phyloP scores from a whole-genome alignment of 345 rosid species.

The Combretum micranthum region DNA sequence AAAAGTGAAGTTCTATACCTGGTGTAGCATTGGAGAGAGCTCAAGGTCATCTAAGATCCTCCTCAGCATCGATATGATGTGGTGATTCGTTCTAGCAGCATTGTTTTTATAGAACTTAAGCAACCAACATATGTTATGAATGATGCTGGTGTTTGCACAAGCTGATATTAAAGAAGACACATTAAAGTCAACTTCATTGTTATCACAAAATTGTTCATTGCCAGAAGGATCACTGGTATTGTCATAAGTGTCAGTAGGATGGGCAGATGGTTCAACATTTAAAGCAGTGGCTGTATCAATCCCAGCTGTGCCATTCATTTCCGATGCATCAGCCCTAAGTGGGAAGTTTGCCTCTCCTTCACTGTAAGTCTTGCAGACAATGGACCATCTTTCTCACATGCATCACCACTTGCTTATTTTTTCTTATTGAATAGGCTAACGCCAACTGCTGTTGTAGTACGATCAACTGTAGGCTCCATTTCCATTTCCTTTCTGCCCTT shows the following conservation, averaged over 20 bases:
- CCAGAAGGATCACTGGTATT: conserved; percentile 58
- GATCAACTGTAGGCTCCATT: conserved; percentile 29
- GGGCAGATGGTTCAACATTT: too few species aligned
- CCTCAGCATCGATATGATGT: conserved; percentile 53
- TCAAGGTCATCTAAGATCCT: conserved; percentile 76
- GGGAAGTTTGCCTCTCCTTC: conserved; percentile 13
- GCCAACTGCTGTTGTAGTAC: conserved; percentile 25
- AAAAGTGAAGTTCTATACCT: conserved; percentile 38
- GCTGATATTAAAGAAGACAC: conserved; percentile 69
- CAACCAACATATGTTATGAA: conserved; percentile 88
- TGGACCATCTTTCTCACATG: conserved; percentile 21
- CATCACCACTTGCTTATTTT: conserved; percentile 14
- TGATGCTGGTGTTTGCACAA: conserved; percentile 67
- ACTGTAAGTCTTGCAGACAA: conserved; percentile 17
- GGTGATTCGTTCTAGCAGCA: conserved; percentile 53
- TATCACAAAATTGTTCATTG: conserved; percentile 46
- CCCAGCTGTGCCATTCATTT: too few species aligned
- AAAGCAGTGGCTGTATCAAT: too few species aligned
- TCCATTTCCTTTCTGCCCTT: conserved; percentile 29
- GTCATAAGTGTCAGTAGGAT: conserved; percentile 31
- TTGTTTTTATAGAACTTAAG: conserved; percentile 75
- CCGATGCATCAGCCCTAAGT: conserved; percentile 20
- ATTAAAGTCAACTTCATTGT: conserved; percentile 84
- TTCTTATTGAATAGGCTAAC: conserved; percentile 21
- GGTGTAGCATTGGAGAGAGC: conserved; percentile 94